Evolutionary conservation across 1,139 yeast genomes (phyloP).

Genomic region (Suhomyces kunorum): DNA sequence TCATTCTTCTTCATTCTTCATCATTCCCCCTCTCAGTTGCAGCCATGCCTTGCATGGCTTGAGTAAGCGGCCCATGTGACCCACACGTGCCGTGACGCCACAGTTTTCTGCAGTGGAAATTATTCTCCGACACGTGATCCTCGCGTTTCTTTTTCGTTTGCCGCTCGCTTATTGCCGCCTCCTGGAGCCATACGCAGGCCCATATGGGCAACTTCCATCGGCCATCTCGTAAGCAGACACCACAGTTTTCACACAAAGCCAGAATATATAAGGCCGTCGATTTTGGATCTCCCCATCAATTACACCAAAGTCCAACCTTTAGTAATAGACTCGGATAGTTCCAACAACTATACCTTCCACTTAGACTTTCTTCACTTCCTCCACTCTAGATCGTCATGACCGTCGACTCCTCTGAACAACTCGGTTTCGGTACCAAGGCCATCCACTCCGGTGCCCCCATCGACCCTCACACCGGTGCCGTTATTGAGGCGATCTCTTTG

Average conservation of each 20-base stretch:
- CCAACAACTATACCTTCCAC: conserved; percentile 12
- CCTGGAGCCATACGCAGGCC: conserved; percentile 2
- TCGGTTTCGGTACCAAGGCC: conserved; percentile 75
- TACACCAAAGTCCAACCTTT: conserved; percentile 16
- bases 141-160: conserved; percentile 5
- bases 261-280: conserved; percentile 1
- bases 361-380: background rate
- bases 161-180: conserved; percentile 6
- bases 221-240: conserved; percentile 10
- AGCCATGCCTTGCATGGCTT: background rate
- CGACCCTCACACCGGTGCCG: conserved; percentile 82
- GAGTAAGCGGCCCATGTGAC: background rate
- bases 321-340: conserved; percentile 9
- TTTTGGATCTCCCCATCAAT: background rate
- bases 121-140: conserved; percentile 10
- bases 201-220: conserved; percentile 4
- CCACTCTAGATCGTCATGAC: conserved; percentile 13
- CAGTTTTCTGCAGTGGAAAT: conserved; percentile 2
- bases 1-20: no score
- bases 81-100: conserved; percentile 2
- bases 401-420: conserved; percentile 18
- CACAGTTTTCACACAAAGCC: conserved; percentile 10
- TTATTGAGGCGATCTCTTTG: conserved; percentile 79
- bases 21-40: no score
- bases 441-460: conserved; percentile 81